A percentile compares a stretch with the other conserved stretches of the same genome.
These are phyloP conservation scores for Dissoconium aciculare DNA, from an alignment of 2,329 filamentous ascomycete species.

Conservation along the genomic window DNA sequence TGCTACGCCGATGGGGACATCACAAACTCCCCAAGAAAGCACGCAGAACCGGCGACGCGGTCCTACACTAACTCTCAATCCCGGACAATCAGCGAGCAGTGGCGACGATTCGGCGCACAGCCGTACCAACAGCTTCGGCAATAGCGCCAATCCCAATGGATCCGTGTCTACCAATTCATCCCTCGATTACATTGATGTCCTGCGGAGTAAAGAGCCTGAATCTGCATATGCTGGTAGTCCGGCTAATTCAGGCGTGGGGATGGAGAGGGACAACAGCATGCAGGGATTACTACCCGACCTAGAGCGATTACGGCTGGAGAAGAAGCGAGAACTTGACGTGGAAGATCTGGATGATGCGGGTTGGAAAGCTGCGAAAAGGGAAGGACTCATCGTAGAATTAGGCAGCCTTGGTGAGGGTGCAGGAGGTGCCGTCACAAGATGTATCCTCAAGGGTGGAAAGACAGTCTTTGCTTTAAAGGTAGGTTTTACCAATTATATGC, in stretches of 20 bases:
- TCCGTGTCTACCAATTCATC: slow-evolving; percentile 79
- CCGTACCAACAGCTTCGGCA: slow-evolving; percentile 70
- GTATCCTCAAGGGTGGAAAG: slow-evolving; percentile 77
- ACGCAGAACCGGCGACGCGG: slow-evolving; percentile 35
- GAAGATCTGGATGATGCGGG: slow-evolving; percentile 90
- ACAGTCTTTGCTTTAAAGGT: slow-evolving; percentile 95
- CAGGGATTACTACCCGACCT: slow-evolving; percentile 62
- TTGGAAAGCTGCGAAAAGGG: slow-evolving; percentile 83
- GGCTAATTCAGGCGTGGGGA: slow-evolving; percentile 37
- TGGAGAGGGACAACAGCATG: slow-evolving; percentile 72
- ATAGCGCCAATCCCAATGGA: slow-evolving; percentile 56
- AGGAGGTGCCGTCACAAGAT: slow-evolving; percentile 85
- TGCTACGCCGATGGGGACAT: slow-evolving; percentile 76
- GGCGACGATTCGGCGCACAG: slow-evolving; percentile 62
- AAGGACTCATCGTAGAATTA: slow-evolving; percentile 74
- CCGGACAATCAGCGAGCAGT: slow-evolving; percentile 50
- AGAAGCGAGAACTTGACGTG: slow-evolving; percentile 70
- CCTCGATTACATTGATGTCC: slow-evolving; percentile 67
- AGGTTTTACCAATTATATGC: no score
- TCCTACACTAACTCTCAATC: slow-evolving; percentile 38
- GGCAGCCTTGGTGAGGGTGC: slow-evolving; percentile 88
- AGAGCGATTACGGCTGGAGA: slow-evolving; percentile 68
- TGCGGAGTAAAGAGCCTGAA: slow-evolving; percentile 57
- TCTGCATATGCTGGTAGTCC: slow-evolving; percentile 49
- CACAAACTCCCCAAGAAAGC: slow-evolving; percentile 48